A percentile compares a stretch with the other conserved stretches of the same genome.
Conservation (phyloP, 306 rosid species). For the Begonia peltatifolia region DNA sequence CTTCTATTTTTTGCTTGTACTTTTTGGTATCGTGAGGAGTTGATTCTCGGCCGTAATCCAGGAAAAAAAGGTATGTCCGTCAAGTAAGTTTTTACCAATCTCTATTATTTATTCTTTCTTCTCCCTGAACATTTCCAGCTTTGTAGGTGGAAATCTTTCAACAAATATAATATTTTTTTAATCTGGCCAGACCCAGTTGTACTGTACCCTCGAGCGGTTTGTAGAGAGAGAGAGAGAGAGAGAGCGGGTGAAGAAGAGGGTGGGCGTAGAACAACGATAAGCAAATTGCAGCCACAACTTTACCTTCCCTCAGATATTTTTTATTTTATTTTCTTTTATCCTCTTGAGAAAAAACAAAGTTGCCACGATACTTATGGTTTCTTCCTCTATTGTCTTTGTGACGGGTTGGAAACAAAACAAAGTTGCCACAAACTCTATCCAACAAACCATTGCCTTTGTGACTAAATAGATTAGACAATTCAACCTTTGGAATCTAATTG, state of each 20-base stretch:
- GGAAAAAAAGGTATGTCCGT: conserved; percentile 7
- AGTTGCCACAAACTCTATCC: no score
- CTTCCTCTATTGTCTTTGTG: conserved; percentile 27
- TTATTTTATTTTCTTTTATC: conserved; percentile 19
- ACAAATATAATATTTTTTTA: background rate
- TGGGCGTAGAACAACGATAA: conserved; percentile 40
- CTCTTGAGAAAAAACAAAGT: conserved; percentile 20
- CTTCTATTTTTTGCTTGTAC: conserved; percentile 5
- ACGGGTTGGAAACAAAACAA: conserved; percentile 24
- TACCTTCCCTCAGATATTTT: conserved; percentile 9
- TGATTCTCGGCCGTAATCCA: conserved; percentile 18
- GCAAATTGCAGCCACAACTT: conserved; percentile 58
- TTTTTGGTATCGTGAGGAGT: conserved; percentile 9
- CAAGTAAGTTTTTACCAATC: no score
- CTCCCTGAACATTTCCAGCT: background rate
- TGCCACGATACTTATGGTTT: conserved; percentile 30
- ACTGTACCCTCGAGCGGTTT: conserved; percentile 8
- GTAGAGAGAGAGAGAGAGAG: conserved; percentile 11
- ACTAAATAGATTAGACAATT: no score
- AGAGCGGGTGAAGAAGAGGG: conserved; percentile 21
- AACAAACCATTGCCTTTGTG: no score
- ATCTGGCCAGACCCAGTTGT: conserved; percentile 19
- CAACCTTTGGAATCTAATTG: no score
- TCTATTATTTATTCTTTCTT: no score
- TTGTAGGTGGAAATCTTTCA: conserved; percentile 14